Evolutionary conservation across 1,284 basidiomycete genomes (phyloP).

Genomic region (Sphaerobolus stellatus): DNA sequence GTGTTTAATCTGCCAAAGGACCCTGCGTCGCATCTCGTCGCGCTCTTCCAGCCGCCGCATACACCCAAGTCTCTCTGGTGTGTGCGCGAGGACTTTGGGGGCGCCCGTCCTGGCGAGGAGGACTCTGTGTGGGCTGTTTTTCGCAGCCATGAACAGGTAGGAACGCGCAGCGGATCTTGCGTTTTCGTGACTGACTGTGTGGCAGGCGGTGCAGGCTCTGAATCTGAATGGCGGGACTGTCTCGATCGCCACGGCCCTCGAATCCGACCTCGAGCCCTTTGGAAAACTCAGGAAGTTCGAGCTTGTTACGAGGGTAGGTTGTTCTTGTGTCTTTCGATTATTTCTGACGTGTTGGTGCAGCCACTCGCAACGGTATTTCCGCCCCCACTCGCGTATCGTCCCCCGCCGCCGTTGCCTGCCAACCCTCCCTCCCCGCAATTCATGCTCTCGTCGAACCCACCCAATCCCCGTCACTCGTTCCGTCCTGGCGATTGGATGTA

Average conservation of each 20-base stretch:
- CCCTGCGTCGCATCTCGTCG: slow-evolving; percentile 38
- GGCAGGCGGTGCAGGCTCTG: slow-evolving; percentile 34
- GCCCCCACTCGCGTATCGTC: neutral
- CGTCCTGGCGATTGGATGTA: slow-evolving; percentile 79
- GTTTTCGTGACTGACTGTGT: neutral
- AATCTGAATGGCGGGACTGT: slow-evolving; percentile 47
- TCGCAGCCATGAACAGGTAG: slow-evolving; percentile 57
- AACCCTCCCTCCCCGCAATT: slow-evolving; percentile 3
- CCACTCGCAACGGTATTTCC: neutral
- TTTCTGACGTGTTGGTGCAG: slow-evolving; percentile 37
- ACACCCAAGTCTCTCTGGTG: slow-evolving; percentile 47
- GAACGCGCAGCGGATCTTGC: slow-evolving; percentile 24
- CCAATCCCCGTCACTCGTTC: slow-evolving; percentile 70
- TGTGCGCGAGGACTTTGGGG: slow-evolving; percentile 33
- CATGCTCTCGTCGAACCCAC: slow-evolving; percentile 52
- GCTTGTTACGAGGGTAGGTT: slow-evolving; percentile 36
- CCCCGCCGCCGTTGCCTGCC: neutral
- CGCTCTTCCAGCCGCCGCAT: slow-evolving; percentile 28
- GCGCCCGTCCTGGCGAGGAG: slow-evolving; percentile 16
- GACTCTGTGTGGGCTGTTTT: slow-evolving; percentile 56
- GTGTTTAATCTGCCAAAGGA: slow-evolving; percentile 38
- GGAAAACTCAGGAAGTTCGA: slow-evolving; percentile 51
- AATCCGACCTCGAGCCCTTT: slow-evolving; percentile 58
- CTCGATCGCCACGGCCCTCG: slow-evolving; percentile 52
- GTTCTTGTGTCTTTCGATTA: slow-evolving; percentile 14